These are phyloP conservation scores for Rhizophagus clarus DNA, from an alignment of 192 early-diverging fungal genomes.

Conservation along the genomic window DNA sequence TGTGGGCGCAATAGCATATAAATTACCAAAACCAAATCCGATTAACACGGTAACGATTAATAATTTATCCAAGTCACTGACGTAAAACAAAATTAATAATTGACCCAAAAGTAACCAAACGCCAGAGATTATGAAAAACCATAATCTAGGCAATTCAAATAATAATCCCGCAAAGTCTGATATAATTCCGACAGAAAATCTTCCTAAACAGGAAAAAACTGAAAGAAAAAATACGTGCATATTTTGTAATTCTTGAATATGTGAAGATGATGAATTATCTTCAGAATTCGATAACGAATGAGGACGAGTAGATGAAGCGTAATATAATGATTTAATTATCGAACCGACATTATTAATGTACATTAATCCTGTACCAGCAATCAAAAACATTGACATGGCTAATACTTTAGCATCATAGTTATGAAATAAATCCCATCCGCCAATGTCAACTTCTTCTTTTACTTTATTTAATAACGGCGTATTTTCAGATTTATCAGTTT, in stretches of 20 bases:
- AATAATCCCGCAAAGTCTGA: slow-evolving; percentile 43
- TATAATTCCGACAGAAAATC: slow-evolving; percentile 41
- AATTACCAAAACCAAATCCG: slow-evolving; percentile 43
- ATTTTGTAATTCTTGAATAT: slow-evolving; percentile 43
- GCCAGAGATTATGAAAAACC: slow-evolving; percentile 41
- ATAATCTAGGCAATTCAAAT: slow-evolving; percentile 39
- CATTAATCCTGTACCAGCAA: slow-evolving; percentile 45
- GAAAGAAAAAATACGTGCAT: slow-evolving; percentile 49
- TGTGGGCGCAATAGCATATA: slow-evolving; percentile 43
- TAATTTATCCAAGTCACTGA: slow-evolving; percentile 29
- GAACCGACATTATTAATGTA: slow-evolving; percentile 47
- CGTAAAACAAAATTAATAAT: slow-evolving; percentile 32
- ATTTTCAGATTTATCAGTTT: background rate
- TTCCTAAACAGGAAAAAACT: slow-evolving; percentile 45
- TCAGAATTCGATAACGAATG: background rate
- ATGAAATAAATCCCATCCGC: slow-evolving; percentile 37
- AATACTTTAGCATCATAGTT: slow-evolving; percentile 32
- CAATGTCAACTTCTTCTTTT: slow-evolving; percentile 1
- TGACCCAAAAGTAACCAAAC: slow-evolving; percentile 42
- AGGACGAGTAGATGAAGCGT: background rate
- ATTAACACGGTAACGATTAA: slow-evolving; percentile 32
- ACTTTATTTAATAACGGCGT: slow-evolving; percentile 12
- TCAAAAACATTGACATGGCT: slow-evolving; percentile 32
- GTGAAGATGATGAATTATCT: background rate
- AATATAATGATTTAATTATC: slow-evolving; percentile 42